Conservation (phyloP, 2,329 filamentous ascomycete species). For the Ophiostoma quercus region DNA sequence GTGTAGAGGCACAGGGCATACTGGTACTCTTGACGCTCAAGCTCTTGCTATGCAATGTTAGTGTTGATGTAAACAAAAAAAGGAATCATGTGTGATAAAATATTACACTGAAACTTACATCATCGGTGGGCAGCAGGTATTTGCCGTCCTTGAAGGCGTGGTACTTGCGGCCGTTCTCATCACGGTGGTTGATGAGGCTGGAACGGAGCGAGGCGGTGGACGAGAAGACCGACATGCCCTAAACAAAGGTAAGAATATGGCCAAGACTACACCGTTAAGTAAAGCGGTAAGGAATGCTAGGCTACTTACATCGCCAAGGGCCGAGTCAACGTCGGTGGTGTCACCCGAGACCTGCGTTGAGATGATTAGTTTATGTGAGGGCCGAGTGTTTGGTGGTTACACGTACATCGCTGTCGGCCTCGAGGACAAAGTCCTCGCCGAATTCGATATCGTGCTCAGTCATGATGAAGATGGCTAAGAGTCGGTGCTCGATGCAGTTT, state of each 20-base stretch:
- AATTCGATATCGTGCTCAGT: constrained; percentile 10
- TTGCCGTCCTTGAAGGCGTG: constrained; percentile 39
- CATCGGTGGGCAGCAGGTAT: constrained; percentile 38
- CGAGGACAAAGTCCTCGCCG: constrained; percentile 18
- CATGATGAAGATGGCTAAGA: constrained; percentile 12
- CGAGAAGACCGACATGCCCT: constrained; percentile 33
- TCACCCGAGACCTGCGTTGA: not conserved
- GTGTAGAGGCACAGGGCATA: constrained; percentile 40
- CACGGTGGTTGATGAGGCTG: constrained; percentile 31
- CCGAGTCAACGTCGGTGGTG: constrained; percentile 30
- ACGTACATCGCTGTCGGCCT: constrained; percentile 21
- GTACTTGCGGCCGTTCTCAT: constrained; percentile 39
- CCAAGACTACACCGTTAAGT: no score
- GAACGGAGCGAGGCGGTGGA: constrained; percentile 35
- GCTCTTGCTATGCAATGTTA: constrained; percentile 32
- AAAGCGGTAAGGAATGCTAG: not conserved
- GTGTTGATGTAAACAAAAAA: not conserved
- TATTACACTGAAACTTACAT: constrained; percentile 28
- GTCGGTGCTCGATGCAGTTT: not conserved
- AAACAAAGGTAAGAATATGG: not conserved
- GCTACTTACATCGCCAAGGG: constrained; percentile 32
- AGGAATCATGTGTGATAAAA: no score
- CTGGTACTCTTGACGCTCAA: constrained; percentile 36
- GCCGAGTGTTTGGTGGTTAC: not conserved
- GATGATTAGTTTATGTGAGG: not conserved